Evolutionary conservation across 139 green algal species (phyloP).

Genomic region (Protoeuglena noctilucae): DNA sequence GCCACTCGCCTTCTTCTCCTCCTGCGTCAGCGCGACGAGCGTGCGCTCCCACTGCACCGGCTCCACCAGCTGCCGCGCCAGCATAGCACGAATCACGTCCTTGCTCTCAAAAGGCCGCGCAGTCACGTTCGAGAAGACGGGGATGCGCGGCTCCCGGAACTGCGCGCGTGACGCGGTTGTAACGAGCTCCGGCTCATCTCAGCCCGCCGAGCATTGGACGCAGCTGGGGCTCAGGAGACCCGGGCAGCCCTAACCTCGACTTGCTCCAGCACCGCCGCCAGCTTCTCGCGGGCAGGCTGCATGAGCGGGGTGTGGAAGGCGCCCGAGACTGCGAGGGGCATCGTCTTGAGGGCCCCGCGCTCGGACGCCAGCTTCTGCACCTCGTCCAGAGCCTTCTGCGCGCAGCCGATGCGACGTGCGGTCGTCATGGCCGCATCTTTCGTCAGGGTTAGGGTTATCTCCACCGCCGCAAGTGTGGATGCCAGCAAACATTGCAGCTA

Average conservation of each 20-base stretch:
- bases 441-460: too few relatives aligned
- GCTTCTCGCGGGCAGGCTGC: conserved; percentile 40
- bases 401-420: too few relatives aligned
- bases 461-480: too few relatives aligned
- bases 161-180: too few relatives aligned
- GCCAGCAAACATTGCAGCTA: too few relatives aligned
- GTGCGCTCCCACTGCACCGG: conserved; percentile 39
- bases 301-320: conserved; percentile 87
- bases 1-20: too few relatives aligned
- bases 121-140: conserved; percentile 80
- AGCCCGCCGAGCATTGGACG: too few relatives aligned
- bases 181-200: too few relatives aligned
- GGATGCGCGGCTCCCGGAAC: conserved; percentile 44
- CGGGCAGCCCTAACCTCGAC: too few relatives aligned
- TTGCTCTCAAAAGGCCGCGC: conserved; percentile 37
- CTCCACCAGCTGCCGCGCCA: conserved; percentile 73
- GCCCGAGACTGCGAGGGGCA: conserved; percentile 54
- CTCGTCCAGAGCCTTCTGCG: conserved; percentile 39
- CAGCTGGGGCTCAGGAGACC: too few relatives aligned
- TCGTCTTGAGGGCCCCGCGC: conserved; percentile 61
- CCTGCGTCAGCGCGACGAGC: neutral
- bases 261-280: conserved; percentile 9
- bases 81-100: conserved; percentile 33
- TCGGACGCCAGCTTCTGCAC: conserved; percentile 30
- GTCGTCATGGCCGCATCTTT: too few relatives aligned